phyloP scores from a whole-genome alignment of 768 basidiomycete genomes.

The Boletus pseudopeckii region DNA sequence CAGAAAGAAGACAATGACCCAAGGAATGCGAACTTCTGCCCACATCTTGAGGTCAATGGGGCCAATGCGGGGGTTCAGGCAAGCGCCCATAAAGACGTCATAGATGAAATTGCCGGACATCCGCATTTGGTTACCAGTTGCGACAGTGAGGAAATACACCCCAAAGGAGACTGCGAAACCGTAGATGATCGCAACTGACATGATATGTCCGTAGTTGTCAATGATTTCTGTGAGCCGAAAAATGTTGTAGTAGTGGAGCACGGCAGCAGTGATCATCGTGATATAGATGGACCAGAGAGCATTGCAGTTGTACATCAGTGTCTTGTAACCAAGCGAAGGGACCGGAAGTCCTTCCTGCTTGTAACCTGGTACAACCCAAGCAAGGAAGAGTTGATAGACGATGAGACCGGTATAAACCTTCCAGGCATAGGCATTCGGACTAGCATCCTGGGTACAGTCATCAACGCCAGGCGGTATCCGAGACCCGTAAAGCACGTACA shows the following conservation, averaged over 20 bases:
- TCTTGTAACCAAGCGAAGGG: slow-evolving; percentile 88
- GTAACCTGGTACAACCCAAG: slow-evolving; percentile 88
- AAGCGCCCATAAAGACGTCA: slow-evolving; percentile 96
- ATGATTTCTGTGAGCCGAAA: slow-evolving; percentile 95
- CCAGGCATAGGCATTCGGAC: slow-evolving; percentile 85
- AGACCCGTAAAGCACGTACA: slow-evolving; percentile 41
- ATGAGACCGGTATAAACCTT: slow-evolving; percentile 89
- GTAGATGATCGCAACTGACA: slow-evolving; percentile 93
- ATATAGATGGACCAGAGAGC: slow-evolving; percentile 81
- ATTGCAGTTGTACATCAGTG: slow-evolving; percentile 96
- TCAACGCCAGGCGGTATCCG: not conserved
- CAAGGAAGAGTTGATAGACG: slow-evolving; percentile 85
- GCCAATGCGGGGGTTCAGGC: slow-evolving; percentile 90
- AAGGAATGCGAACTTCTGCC: slow-evolving; percentile 94
- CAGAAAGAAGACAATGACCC: slow-evolving; percentile 94
- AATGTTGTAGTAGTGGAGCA: slow-evolving; percentile 72
- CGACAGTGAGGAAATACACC: slow-evolving; percentile 76
- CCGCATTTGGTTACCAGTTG: slow-evolving; percentile 76
- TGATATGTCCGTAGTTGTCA: slow-evolving; percentile 92
- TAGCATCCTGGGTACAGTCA: slow-evolving; percentile 67
- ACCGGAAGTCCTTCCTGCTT: slow-evolving; percentile 95
- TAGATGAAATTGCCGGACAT: slow-evolving; percentile 97
- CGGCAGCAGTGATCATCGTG: slow-evolving; percentile 70
- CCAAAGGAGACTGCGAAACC: slow-evolving; percentile 80
- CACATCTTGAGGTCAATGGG: slow-evolving; percentile 97